Percentiles rank a stretch among this genome's conserved stretches.
These are phyloP conservation scores for Daldinia sp. DNA, from an alignment of 2,329 filamentous ascomycete species.

Conservation along the genomic window DNA sequence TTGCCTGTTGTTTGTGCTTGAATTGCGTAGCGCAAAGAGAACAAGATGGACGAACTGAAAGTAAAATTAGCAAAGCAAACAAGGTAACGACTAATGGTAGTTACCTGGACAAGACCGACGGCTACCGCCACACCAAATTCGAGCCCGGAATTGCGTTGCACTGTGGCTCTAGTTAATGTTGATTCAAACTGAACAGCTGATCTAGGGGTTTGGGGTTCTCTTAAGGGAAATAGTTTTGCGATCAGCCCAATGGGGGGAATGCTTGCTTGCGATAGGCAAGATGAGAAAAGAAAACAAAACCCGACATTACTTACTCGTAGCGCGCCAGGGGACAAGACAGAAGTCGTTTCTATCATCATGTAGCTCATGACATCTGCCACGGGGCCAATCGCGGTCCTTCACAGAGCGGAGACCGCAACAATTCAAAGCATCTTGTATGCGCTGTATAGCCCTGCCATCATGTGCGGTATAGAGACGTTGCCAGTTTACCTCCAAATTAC, in stretches of 20 bases:
- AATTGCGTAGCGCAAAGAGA: conserved; percentile 38
- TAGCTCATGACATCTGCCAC: conserved; percentile 55
- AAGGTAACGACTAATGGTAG: conserved; percentile 23
- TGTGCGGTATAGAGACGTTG: conserved; percentile 63
- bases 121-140: conserved; percentile 66
- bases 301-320: conserved; percentile 49
- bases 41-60: conserved; percentile 48
- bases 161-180: neutral
- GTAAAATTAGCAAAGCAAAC: conserved; percentile 47
- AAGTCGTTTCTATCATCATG: conserved; percentile 59
- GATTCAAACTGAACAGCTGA: neutral
- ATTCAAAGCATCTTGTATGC: conserved; percentile 73
- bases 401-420: conserved; percentile 75
- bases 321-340: conserved; percentile 69
- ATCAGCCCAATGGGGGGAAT: neutral
- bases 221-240: neutral
- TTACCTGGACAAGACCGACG: conserved; percentile 69
- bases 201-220: neutral
- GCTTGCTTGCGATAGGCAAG: neutral
- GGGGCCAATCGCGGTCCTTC: conserved; percentile 71
- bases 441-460: conserved; percentile 62
- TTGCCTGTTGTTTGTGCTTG: conserved; percentile 6
- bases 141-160: conserved; percentile 66
- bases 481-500: conserved; percentile 70
- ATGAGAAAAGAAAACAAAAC: no score